A percentile compares a stretch with the other conserved stretches of the same genome.
Conservation (phyloP, 2,329 filamentous ascomycete species). For the Aspergillus clavatus region DNA sequence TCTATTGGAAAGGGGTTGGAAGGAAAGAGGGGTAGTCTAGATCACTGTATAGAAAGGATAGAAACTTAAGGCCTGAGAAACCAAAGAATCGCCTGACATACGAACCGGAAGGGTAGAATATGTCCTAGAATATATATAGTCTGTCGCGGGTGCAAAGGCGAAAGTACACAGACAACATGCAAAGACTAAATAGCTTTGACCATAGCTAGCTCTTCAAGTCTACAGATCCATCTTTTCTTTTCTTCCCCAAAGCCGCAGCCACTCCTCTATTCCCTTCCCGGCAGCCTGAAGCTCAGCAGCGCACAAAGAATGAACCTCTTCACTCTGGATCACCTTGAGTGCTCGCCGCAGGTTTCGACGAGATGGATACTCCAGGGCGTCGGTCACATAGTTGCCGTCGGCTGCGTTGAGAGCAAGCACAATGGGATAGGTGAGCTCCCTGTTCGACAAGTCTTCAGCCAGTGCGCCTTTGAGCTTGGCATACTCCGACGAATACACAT, state of each 20-base stretch:
- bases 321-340: constrained; percentile 14
- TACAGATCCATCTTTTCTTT: constrained; percentile 17
- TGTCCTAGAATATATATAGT: no score
- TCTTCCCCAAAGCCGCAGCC: constrained; percentile 24
- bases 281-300: constrained; percentile 13
- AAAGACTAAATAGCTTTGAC: no score
- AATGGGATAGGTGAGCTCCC: constrained; percentile 18
- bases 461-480: constrained; percentile 16
- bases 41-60: no score
- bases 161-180: no score
- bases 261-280: constrained; percentile 12
- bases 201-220: no score
- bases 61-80: no score
- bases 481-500: constrained; percentile 21
- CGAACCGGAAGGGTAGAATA: no score
- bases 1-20: no score
- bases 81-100: no score
- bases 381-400: constrained; percentile 13
- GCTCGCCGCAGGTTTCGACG: constrained; percentile 15
- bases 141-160: no score
- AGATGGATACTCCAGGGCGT: constrained; percentile 12
- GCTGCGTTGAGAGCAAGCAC: constrained; percentile 16
- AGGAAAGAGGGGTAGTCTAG: no score
- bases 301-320: constrained; percentile 11
- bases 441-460: constrained; percentile 19